phyloP scores from a whole-genome alignment of 225 moss, liverwort and hornwort genomes.

The Physcomitrellopsis africana region DNA sequence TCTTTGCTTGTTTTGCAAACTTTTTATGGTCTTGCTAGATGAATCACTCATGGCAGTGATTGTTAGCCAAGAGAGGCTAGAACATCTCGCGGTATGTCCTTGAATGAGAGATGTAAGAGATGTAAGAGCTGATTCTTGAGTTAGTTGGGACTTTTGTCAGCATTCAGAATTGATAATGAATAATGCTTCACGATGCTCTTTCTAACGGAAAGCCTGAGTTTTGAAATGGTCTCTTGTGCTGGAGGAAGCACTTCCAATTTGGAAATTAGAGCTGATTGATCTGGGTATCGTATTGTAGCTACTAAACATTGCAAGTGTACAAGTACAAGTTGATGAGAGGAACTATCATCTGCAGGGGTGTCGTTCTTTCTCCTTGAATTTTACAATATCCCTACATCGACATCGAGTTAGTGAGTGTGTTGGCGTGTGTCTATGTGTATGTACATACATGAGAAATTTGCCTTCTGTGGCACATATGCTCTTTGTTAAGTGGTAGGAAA shows the following conservation, averaged over 20 bases:
- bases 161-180: slow-evolving; percentile 40
- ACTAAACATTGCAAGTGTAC: slow-evolving; percentile 23
- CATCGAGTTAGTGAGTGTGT: too few relatives aligned
- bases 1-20: slow-evolving; percentile 21
- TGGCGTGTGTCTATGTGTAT: too few relatives aligned
- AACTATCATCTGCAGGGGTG: neutral
- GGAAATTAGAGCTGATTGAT: slow-evolving; percentile 22
- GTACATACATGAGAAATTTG: too few relatives aligned
- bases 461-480: too few relatives aligned
- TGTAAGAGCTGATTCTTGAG: slow-evolving; percentile 37
- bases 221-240: slow-evolving; percentile 7
- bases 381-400: too few relatives aligned
- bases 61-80: slow-evolving; percentile 26
- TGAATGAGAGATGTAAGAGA: slow-evolving; percentile 26
- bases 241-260: slow-evolving; percentile 5
- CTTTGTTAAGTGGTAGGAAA: too few relatives aligned
- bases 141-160: slow-evolving; percentile 35
- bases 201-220: slow-evolving; percentile 25
- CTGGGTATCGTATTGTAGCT: slow-evolving; percentile 21
- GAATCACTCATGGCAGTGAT: slow-evolving; percentile 31
- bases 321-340: slow-evolving; percentile 12
- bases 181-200: slow-evolving; percentile 39
- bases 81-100: slow-evolving; percentile 23
- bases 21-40: slow-evolving; percentile 20
- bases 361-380: too few relatives aligned